phyloP scores from a whole-genome alignment of 2,329 filamentous ascomycete genomes.

The Aureobasidium vineae region DNA sequence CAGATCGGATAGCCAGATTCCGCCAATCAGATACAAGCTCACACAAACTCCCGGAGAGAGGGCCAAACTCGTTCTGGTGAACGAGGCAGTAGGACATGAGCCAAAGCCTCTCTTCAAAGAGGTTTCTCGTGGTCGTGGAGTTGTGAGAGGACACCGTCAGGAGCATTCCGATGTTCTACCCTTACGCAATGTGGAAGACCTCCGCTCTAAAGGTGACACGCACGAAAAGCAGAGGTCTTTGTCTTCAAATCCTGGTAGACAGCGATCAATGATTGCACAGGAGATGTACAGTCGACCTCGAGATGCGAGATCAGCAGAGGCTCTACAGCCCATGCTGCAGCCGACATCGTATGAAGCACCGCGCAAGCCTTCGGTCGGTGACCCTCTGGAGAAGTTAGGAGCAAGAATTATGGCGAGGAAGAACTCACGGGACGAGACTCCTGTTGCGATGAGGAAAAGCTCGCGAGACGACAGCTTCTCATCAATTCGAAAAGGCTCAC shows the following conservation, averaged over 20 bases:
- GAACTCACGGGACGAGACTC: slow-evolving; percentile 8
- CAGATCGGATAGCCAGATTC: slow-evolving; percentile 15
- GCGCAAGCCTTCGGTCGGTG: background rate
- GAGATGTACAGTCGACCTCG: slow-evolving; percentile 5
- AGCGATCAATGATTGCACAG: slow-evolving; percentile 15
- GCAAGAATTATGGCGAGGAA: slow-evolving; percentile 15
- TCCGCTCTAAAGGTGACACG: background rate
- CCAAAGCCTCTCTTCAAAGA: slow-evolving; percentile 13
- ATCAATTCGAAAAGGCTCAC: background rate
- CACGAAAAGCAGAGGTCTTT: background rate
- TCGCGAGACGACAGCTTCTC: background rate
- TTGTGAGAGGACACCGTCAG: slow-evolving; percentile 13
- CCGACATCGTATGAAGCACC: background rate
- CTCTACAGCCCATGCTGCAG: background rate
- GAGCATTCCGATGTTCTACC: slow-evolving; percentile 17
- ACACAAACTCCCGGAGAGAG: slow-evolving; percentile 18
- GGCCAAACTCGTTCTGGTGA: slow-evolving; percentile 6
- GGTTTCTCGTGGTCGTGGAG: slow-evolving; percentile 4
- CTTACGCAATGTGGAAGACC: background rate
- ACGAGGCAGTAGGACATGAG: background rate
- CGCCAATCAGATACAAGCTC: slow-evolving; percentile 14
- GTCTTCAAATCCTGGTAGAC: slow-evolving; percentile 12
- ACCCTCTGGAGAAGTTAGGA: slow-evolving; percentile 2
- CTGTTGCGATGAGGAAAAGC: background rate
- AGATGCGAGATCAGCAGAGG: background rate